A percentile compares a stretch with the other conserved stretches of the same genome.
Conservation (phyloP, 2,329 filamentous ascomycete genomes). For the Epichloe baconii region DNA sequence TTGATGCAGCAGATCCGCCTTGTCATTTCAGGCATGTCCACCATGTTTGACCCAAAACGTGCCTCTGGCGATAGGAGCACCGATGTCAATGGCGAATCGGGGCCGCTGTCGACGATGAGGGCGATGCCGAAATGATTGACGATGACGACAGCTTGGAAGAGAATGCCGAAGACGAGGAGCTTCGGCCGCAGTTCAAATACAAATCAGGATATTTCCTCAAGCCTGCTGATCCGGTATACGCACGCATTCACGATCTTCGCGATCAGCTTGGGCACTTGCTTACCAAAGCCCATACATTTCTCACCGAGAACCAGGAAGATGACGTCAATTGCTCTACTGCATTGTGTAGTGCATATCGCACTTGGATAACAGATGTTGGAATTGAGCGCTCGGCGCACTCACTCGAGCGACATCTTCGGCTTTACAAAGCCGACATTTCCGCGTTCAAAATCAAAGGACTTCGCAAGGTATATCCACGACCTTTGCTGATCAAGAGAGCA, state of each 20-base stretch:
- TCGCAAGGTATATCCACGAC: slow-evolving; percentile 82
- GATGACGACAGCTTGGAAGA: slow-evolving; percentile 43
- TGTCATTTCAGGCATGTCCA: slow-evolving; percentile 80
- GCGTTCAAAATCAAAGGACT: slow-evolving; percentile 92
- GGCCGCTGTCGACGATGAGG: slow-evolving; percentile 40
- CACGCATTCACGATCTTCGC: slow-evolving; percentile 65
- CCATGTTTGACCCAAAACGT: slow-evolving; percentile 71
- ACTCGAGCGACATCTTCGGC: slow-evolving; percentile 69
- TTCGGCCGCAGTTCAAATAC: slow-evolving; percentile 79
- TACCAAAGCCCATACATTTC: slow-evolving; percentile 72
- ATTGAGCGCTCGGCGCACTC: slow-evolving; percentile 92
- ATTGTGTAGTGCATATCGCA: slow-evolving; percentile 81
- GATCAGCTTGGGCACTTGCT: slow-evolving; percentile 69
- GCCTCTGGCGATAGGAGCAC: slow-evolving; percentile 43
- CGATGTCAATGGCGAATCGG: slow-evolving; percentile 22
- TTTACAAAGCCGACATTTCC: slow-evolving; percentile 76
- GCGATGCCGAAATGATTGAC: slow-evolving; percentile 33
- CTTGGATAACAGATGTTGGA: slow-evolving; percentile 95
- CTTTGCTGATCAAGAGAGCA: slow-evolving; percentile 81
- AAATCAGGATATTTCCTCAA: slow-evolving; percentile 73
- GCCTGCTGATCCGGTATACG: slow-evolving; percentile 44
- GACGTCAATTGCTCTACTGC: slow-evolving; percentile 93
- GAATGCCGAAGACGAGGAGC: slow-evolving; percentile 64
- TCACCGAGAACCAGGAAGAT: slow-evolving; percentile 76
- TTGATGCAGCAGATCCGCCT: slow-evolving; percentile 79